These are phyloP conservation scores for Drosera capensis DNA, from an alignment of 148 eudicot genomes.

Conservation along the genomic window DNA sequence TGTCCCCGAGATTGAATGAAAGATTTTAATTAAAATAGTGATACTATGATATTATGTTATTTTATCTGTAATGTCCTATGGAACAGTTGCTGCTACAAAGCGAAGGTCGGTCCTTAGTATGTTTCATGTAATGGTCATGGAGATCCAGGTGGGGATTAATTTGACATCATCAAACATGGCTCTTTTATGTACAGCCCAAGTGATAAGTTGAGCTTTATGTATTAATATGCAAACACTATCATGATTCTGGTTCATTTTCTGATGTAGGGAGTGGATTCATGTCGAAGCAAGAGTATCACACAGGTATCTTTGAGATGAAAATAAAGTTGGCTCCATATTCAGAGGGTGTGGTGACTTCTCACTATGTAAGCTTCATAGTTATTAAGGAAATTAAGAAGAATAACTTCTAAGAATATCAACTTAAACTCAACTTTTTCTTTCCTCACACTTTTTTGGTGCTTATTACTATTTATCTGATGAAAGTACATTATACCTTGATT, in stretches of 20 bases:
- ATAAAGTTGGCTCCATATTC: slow-evolving; percentile 7
- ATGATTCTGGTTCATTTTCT: too few species aligned
- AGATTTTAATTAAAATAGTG: background rate
- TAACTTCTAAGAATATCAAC: background rate
- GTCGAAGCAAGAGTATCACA: slow-evolving; percentile 3
- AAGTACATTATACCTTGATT: too few species aligned
- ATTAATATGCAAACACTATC: background rate
- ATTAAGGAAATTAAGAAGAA: too few species aligned
- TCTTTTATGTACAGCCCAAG: too few species aligned
- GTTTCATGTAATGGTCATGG: too few species aligned
- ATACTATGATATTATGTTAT: too few species aligned
- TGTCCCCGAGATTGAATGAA: background rate
- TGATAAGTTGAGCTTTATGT: too few species aligned
- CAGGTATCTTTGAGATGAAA: slow-evolving; percentile 8
- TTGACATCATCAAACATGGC: too few species aligned
- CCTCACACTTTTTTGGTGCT: background rate
- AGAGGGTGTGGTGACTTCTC: slow-evolving; percentile 5
- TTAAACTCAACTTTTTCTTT: background rate
- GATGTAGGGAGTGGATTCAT: background rate
- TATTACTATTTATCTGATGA: background rate
- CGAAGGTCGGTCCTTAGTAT: too few species aligned
- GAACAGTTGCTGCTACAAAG: too few species aligned
- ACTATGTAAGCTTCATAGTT: slow-evolving; percentile 1
- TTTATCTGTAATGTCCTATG: too few species aligned
- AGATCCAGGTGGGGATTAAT: too few species aligned